A percentile compares a stretch with the other conserved stretches of the same genome.
phyloP scores from a whole-genome alignment of 805 yeast species.

The Kodamaea hsintzibuensis region DNA sequence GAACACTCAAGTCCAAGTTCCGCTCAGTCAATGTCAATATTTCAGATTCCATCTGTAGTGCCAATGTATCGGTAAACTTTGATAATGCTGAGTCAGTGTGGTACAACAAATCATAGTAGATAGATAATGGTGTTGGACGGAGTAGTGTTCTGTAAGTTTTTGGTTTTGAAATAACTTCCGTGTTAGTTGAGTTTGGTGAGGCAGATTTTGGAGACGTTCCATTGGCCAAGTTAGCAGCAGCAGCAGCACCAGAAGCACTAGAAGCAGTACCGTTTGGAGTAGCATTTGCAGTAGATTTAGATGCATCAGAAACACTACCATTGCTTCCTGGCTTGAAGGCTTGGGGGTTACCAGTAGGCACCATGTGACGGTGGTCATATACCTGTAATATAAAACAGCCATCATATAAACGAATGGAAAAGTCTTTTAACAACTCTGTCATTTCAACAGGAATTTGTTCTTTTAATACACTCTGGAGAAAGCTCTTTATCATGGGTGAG shows the following conservation, averaged over 20 bases:
- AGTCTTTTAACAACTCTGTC: conserved; percentile 85
- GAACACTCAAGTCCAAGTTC: conserved; percentile 71
- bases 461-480: conserved; percentile 72
- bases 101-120: conserved; percentile 81
- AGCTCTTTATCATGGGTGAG: conserved; percentile 76
- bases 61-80: conserved; percentile 74
- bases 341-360: conserved; percentile 11
- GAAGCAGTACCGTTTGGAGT: not conserved
- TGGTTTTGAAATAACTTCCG: conserved; percentile 45
- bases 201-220: not conserved
- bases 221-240: conserved; percentile 4
- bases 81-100: conserved; percentile 78
- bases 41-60: conserved; percentile 86
- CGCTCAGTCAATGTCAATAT: conserved; percentile 76
- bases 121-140: conserved; percentile 75
- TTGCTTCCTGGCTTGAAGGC: not conserved
- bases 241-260: not conserved
- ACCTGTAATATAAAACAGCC: conserved; percentile 86
- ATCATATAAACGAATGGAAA: conserved; percentile 80
- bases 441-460: conserved; percentile 89
- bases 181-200: not conserved
- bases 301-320: not conserved
- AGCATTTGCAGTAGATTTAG: conserved; percentile 14
- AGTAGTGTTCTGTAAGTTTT: conserved; percentile 75
- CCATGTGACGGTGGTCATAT: conserved; percentile 74